Conservation (phyloP, 2,329 filamentous ascomycete genomes). For the Davidsoniella eucalypti region DNA sequence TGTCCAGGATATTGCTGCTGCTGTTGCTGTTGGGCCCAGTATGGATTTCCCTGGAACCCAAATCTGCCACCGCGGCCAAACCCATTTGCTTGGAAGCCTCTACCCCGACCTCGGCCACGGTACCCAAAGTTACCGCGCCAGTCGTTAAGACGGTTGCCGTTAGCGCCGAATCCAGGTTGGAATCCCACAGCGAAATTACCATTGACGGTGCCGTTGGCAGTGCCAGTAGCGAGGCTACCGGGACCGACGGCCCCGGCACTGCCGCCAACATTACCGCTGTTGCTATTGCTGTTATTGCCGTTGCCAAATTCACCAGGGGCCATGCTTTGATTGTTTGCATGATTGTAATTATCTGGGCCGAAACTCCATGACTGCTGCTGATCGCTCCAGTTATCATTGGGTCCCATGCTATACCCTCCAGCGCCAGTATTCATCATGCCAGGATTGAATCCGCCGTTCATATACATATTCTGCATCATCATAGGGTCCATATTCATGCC, state of each 20-base stretch:
- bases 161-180: conserved; percentile 3
- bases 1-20: conserved; percentile 16
- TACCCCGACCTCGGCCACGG: conserved; percentile 11
- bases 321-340: conserved; percentile 69
- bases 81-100: conserved; percentile 9
- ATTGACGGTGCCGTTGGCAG: neutral
- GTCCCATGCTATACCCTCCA: conserved; percentile 54
- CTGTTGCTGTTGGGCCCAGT: conserved; percentile 10
- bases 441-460: conserved; percentile 53
- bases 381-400: conserved; percentile 67
- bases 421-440: conserved; percentile 45
- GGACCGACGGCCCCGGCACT: neutral
- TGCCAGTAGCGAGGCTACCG: neutral
- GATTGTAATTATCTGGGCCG: conserved; percentile 78
- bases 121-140: conserved; percentile 10
- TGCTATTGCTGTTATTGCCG: conserved; percentile 38
- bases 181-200: conserved; percentile 4
- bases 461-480: conserved; percentile 59
- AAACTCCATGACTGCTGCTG: conserved; percentile 63
- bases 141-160: conserved; percentile 12
- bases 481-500: conserved; percentile 74
- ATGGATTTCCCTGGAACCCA: conserved; percentile 17
- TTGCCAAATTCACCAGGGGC: conserved; percentile 59
- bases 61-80: conserved; percentile 15
- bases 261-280: conserved; percentile 26